Evolutionary conservation across 768 basidiomycete species (phyloP).

Genomic region (Podaxis rugospora): DNA sequence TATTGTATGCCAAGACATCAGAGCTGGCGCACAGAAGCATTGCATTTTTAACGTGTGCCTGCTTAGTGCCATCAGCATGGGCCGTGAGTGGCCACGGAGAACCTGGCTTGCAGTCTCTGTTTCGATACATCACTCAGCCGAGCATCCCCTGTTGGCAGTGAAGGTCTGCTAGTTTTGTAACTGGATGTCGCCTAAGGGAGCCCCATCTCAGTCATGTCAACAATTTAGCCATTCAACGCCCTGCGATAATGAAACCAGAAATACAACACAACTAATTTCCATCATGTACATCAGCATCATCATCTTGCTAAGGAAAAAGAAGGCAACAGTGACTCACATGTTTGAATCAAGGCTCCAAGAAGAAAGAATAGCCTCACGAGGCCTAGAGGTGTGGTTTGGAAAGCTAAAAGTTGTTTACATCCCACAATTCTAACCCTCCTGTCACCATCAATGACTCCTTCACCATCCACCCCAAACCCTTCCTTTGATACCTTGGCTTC

Average conservation of each 20-base stretch:
- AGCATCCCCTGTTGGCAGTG: too few relatives aligned
- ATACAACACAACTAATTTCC: not conserved
- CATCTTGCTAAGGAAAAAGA: not conserved
- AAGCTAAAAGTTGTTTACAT: not conserved
- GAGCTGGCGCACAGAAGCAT: not conserved
- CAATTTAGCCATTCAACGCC: not conserved
- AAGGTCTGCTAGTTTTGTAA: not conserved
- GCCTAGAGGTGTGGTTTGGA: not conserved
- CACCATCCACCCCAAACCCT: too few relatives aligned
- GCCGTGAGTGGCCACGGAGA: not conserved
- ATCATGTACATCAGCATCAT: not conserved
- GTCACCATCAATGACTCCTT: too few relatives aligned
- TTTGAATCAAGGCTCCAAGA: not conserved
- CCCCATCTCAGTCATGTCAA: not conserved
- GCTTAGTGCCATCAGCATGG: not conserved
- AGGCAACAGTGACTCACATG: not conserved
- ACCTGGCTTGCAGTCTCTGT: not conserved
- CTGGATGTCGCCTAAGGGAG: not conserved
- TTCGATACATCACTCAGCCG: not conserved
- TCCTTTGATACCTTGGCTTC: too few relatives aligned
- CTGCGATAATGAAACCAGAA: constrained; percentile 2
- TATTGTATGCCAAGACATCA: not conserved
- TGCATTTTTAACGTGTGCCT: not conserved
- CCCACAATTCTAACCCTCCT: too few relatives aligned
- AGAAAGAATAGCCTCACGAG: constrained; percentile 3